Percentiles rank a stretch among this genome's conserved stretches.
phyloP scores from a whole-genome alignment of 2,329 filamentous ascomycete species.

The Colletotrichum falcatum region DNA sequence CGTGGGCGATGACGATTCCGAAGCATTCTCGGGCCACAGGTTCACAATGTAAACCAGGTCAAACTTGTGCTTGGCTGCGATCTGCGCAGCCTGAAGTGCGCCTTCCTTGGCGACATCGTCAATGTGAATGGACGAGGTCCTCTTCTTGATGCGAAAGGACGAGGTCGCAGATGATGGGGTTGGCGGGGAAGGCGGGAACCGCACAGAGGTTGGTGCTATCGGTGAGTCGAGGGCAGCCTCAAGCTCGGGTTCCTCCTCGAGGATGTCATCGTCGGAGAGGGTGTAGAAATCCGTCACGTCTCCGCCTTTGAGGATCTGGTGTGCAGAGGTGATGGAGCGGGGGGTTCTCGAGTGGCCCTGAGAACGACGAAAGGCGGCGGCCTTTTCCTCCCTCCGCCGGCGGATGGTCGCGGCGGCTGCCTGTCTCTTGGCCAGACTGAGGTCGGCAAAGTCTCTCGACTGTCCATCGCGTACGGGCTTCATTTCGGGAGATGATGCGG shows the following conservation, averaged over 20 bases:
- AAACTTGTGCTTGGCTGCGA: slow-evolving; percentile 68
- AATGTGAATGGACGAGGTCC: slow-evolving; percentile 30
- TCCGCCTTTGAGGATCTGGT: slow-evolving; percentile 44
- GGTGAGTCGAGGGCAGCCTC: slow-evolving; percentile 11
- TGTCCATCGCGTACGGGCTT: slow-evolving; percentile 44
- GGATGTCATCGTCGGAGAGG: slow-evolving; percentile 67
- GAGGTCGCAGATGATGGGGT: slow-evolving; percentile 33
- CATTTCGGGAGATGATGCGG: slow-evolving; percentile 51
- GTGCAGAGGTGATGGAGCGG: slow-evolving; percentile 35
- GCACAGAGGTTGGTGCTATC: slow-evolving; percentile 2
- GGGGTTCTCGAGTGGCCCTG: slow-evolving; percentile 48
- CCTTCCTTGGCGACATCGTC: slow-evolving; percentile 42
- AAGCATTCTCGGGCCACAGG: slow-evolving; percentile 60
- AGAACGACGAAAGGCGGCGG: slow-evolving; percentile 44
- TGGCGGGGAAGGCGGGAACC: slow-evolving; percentile 25
- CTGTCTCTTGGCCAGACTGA: slow-evolving; percentile 32
- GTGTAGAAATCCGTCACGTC: slow-evolving; percentile 44
- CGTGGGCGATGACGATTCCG: slow-evolving; percentile 35
- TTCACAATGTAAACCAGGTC: slow-evolving; percentile 70
- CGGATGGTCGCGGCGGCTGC: slow-evolving; percentile 29
- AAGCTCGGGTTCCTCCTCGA: slow-evolving; percentile 58
- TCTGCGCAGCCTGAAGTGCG: slow-evolving; percentile 60
- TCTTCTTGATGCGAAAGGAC: slow-evolving; percentile 22
- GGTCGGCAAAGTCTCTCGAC: slow-evolving; percentile 43
- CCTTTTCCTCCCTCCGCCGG: slow-evolving; percentile 39